Evolutionary conservation across 495 filamentous ascomycete genomes (phyloP).

Genomic region (Neurospora hispaniola): DNA sequence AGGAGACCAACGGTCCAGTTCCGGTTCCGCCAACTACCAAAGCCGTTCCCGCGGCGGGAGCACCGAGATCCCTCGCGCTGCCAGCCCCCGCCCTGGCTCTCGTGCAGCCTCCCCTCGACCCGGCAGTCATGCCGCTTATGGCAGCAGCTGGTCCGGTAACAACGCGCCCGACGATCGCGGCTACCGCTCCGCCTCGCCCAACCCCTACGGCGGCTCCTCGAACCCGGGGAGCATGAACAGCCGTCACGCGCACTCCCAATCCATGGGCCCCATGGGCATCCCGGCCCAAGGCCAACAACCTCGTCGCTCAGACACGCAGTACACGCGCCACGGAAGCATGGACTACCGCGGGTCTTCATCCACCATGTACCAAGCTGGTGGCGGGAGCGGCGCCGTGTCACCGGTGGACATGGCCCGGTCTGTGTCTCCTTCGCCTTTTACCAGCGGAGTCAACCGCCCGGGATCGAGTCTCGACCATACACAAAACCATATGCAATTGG

Average conservation of each 20-base stretch:
- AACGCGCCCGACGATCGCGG: conserved; percentile 16
- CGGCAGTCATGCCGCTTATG: background rate
- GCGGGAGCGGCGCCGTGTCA: conserved; percentile 43
- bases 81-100: conserved; percentile 41
- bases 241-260: conserved; percentile 5
- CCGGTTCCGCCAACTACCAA: conserved; percentile 14
- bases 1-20: conserved; percentile 34
- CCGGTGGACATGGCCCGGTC: conserved; percentile 16
- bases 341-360: background rate
- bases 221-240: background rate
- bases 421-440: conserved; percentile 44
- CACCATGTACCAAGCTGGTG: conserved; percentile 6
- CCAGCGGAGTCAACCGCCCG: background rate
- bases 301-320: background rate
- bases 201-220: conserved; percentile 32
- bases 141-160: background rate
- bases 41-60: conserved; percentile 25
- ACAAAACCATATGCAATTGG: background rate
- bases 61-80: conserved; percentile 38
- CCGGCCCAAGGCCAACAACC: background rate
- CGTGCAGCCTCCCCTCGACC: conserved; percentile 1
- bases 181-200: conserved; percentile 40
- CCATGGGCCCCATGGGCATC: conserved; percentile 12
- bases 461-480: background rate
- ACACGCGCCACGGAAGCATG: background rate